Conservation (phyloP, 352 stramenopile species). For the Phytophthora foliorum region DNA sequence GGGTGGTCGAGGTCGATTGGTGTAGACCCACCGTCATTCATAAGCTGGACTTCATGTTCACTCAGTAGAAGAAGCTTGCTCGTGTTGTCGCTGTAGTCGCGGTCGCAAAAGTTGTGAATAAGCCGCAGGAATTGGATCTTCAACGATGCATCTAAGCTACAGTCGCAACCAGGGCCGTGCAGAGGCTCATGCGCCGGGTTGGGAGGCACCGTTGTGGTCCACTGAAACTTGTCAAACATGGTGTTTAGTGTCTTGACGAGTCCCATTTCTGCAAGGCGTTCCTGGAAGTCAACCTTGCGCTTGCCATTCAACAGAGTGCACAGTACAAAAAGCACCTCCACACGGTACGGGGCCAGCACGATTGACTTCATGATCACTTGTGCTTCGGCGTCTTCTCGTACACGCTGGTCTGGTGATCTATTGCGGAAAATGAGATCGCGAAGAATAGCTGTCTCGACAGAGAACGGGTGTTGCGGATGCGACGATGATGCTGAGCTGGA, state of each 20-base stretch:
- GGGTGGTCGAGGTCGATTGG: conserved; percentile 74
- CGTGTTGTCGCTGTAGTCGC: conserved; percentile 89
- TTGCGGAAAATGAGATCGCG: conserved; percentile 82
- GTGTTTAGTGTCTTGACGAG: conserved; percentile 92
- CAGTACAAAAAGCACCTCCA: conserved; percentile 97
- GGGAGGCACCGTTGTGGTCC: conserved; percentile 61
- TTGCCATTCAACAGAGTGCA: conserved; percentile 96
- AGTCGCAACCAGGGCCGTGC: conserved; percentile 92
- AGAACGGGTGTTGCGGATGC: conserved; percentile 52
- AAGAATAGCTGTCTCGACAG: conserved; percentile 74
- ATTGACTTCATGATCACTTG: conserved; percentile 94
- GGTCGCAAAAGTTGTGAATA: conserved; percentile 98
- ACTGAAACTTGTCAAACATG: conserved; percentile 97
- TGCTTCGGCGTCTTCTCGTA: conserved; percentile 72
- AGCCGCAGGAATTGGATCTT: conserved; percentile 97
- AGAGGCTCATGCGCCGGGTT: conserved; percentile 63
- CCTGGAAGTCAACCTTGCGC: conserved; percentile 94
- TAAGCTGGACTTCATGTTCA: conserved; percentile 63
- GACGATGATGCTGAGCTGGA: conserved; percentile 25
- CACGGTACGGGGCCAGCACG: conserved; percentile 92
- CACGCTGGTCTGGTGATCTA: conserved; percentile 57
- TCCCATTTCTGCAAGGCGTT: conserved; percentile 87
- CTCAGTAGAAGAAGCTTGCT: conserved; percentile 89
- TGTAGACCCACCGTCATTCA: conserved; percentile 53
- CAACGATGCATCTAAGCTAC: conserved; percentile 94